These are phyloP conservation scores for Globisporangium solare DNA, from an alignment of 352 stramenopile species.

Conservation along the genomic window DNA sequence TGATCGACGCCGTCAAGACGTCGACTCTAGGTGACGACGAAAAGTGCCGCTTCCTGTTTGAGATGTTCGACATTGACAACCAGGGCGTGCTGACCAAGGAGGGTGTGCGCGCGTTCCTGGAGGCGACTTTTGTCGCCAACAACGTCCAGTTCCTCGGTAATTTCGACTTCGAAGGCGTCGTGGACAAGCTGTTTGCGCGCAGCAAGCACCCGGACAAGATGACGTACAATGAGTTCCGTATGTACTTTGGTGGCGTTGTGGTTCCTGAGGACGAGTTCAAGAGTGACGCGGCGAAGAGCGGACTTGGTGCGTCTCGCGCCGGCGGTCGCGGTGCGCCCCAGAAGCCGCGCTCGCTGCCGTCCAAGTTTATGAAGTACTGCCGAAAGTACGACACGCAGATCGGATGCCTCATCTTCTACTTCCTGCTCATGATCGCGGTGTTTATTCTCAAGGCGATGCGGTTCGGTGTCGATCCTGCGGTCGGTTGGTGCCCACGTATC, in stretches of 20 bases:
- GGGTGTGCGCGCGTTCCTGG: constrained; percentile 50
- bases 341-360: constrained; percentile 11
- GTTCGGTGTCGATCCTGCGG: constrained; percentile 39
- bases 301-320: neutral
- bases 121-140: constrained; percentile 48
- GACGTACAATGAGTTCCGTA: constrained; percentile 52
- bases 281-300: constrained; percentile 10
- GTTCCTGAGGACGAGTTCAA: constrained; percentile 21
- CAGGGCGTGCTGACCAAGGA: constrained; percentile 39
- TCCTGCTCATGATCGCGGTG: constrained; percentile 30
- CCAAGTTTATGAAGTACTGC: constrained; percentile 27
- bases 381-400: constrained; percentile 48
- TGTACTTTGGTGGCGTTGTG: constrained; percentile 33
- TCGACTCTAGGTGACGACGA: constrained; percentile 45
- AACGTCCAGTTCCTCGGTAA: constrained; percentile 48
- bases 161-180: constrained; percentile 42
- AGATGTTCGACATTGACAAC: constrained; percentile 54
- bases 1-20: constrained; percentile 51
- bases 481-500: constrained; percentile 47
- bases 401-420: constrained; percentile 44
- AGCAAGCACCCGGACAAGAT: constrained; percentile 38
- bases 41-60: constrained; percentile 62
- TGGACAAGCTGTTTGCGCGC: constrained; percentile 44
- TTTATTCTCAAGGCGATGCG: constrained; percentile 42
- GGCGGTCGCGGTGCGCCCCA: neutral